A percentile compares a stretch with the other conserved stretches of the same genome.
Conservation (phyloP, 306 rosid species). For the Acacia melanoxylon region DNA sequence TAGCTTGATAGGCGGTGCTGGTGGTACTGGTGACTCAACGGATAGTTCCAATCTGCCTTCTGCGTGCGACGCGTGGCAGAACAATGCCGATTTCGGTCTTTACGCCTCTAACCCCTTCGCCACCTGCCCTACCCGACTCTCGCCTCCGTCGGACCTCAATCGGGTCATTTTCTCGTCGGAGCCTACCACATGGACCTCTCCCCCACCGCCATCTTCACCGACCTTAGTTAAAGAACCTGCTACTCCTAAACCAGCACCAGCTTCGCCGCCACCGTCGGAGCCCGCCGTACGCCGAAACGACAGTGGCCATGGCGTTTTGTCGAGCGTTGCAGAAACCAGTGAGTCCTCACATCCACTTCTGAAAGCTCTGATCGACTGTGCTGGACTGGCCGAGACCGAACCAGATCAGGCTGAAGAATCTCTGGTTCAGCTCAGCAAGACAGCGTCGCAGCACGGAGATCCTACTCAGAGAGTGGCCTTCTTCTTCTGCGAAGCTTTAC, state of each 20-base stretch:
- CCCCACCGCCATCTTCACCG: conserved; percentile 38
- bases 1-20: conserved; percentile 63
- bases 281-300: background rate
- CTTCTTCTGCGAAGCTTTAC: conserved; percentile 68
- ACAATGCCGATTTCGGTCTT: conserved; percentile 55
- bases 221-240: conserved; percentile 30
- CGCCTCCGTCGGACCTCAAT: conserved; percentile 71
- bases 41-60: conserved; percentile 69
- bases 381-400: conserved; percentile 47
- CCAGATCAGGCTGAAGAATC: conserved; percentile 67
- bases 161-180: conserved; percentile 60
- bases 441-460: conserved; percentile 72
- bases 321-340: conserved; percentile 46
- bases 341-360: conserved; percentile 65
- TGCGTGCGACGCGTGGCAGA: conserved; percentile 65
- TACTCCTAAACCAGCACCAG: conserved; percentile 19
- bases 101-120: conserved; percentile 55
- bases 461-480: conserved; percentile 71
- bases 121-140: conserved; percentile 60
- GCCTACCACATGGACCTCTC: conserved; percentile 43
- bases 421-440: conserved; percentile 52
- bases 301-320: conserved; percentile 29
- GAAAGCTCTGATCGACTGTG: conserved; percentile 66
- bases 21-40: conserved; percentile 51
- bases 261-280: conserved; percentile 8